Base-by-base conservation (phyloP, 1,284 basidiomycete species). In the Cutaneotrichosporon dermatis region DNA sequence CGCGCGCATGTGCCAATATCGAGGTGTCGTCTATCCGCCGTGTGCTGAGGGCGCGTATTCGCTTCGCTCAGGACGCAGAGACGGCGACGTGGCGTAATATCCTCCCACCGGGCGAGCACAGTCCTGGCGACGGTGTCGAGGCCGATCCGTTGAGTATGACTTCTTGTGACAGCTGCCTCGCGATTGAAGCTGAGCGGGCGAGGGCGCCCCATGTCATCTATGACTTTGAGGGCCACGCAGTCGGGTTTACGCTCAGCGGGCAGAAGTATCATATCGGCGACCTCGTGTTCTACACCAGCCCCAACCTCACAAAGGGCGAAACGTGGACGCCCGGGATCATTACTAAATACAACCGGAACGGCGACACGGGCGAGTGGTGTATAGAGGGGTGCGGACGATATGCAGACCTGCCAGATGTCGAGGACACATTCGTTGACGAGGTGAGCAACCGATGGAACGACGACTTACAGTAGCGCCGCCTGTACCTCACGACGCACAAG, bases 281-380 rank as follows among this genome's bases (percentile, higher is more conserved):
- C 51, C 57, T 63, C 16, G 64, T 67, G 33, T 63, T 64, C 33
- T 25, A 70, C 15, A 66, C 64, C 16, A 7, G 16, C 2, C 11
- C 25, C 25, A 10, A 7, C n/a, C 16, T 25, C 12, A 16, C 52
- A 10, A 39, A 57, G 8, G 66, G 66, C 2, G 33, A 51, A 11
- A 15, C 60, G 4, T 69, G 63, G 59, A 35, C 34, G 4, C 55
- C 66, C 6, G 69, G 66, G 4, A 57, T 66, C 40, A 36, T 70
- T 39, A 11, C 34, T 3, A 1, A 25, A 5, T 12, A 37, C 9
- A 2, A 41, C 37, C 33, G 10, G 25, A 25, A 35, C 35, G 43
- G 35, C 44, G 35, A 35, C 25, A 15, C 8, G 33, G n/a, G 3
- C 11, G 25, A 37, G 10, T 33, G 34, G 25, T 34, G 9, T 11